Conservation (phyloP, 805 yeast species). For the Saturnispora gosingensis region DNA sequence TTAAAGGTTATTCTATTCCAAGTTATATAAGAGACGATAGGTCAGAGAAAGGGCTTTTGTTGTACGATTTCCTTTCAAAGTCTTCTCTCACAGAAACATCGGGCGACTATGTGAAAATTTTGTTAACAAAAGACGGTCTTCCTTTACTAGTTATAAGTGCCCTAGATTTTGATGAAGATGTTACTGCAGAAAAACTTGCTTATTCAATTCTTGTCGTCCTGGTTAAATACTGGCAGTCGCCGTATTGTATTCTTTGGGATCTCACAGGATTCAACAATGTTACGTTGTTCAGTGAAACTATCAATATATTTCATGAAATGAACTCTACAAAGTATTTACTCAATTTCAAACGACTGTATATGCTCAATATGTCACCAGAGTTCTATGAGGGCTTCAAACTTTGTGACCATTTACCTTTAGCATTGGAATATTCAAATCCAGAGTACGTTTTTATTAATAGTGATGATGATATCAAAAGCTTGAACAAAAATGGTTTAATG, state of each 20-base stretch:
- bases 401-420: conserved; percentile 8
- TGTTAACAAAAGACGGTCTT: conserved; percentile 62
- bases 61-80: conserved; percentile 68
- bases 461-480: conserved; percentile 34
- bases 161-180: conserved; percentile 27
- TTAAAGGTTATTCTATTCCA: conserved; percentile 48
- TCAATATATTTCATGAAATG: conserved; percentile 22
- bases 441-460: conserved; percentile 34
- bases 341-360: conserved; percentile 47
- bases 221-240: conserved; percentile 63
- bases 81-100: conserved; percentile 48
- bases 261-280: conserved; percentile 45
- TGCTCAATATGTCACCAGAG: conserved; percentile 38
- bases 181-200: conserved; percentile 41
- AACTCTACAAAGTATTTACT: conserved; percentile 40
- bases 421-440: not conserved
- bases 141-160: conserved; percentile 52
- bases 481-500: conserved; percentile 38
- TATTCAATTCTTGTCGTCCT: conserved; percentile 57
- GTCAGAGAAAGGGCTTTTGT: conserved; percentile 38
- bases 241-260: conserved; percentile 55
- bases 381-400: conserved; percentile 14
- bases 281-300: conserved; percentile 6
- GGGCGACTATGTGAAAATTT: conserved; percentile 45
- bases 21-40: conserved; percentile 40